These are phyloP conservation scores for Alloascoidea hylecoeti DNA, from an alignment of 805 yeast genomes.

Conservation along the genomic window DNA sequence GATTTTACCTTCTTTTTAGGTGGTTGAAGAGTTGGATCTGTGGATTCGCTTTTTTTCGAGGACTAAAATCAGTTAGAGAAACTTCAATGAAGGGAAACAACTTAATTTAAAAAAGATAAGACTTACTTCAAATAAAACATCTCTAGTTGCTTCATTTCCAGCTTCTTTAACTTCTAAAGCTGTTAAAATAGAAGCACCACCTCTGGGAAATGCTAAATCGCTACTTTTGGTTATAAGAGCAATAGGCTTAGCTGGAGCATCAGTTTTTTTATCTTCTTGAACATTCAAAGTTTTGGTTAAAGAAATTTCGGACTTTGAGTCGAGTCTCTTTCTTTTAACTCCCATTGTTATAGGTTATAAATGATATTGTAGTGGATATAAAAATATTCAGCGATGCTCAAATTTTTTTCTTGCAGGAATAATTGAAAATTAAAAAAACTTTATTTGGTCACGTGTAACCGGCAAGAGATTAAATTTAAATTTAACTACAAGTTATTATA, in stretches of 20 bases:
- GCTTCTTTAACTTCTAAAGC: slow-evolving; percentile 89
- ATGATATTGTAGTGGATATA: no score
- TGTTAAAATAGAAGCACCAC: slow-evolving; percentile 77
- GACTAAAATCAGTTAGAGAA: no score
- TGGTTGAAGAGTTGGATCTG: slow-evolving; percentile 7
- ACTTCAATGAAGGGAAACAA: no score
- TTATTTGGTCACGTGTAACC: no score
- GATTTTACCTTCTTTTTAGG: slow-evolving; percentile 8
- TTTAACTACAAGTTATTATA: no score
- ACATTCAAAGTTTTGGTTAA: not conserved
- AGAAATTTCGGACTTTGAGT: not conserved
- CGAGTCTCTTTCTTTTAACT: not conserved
- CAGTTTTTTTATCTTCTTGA: not conserved
- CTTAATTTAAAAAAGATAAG: not conserved
- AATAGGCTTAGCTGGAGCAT: not conserved
- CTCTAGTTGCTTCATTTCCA: slow-evolving; percentile 82
- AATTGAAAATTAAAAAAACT: no score
- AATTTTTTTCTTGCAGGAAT: no score
- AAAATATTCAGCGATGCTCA: no score
- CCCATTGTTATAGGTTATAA: no score
- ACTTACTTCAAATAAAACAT: slow-evolving; percentile 49
- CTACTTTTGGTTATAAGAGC: slow-evolving; percentile 4
- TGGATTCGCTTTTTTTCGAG: slow-evolving; percentile 9
- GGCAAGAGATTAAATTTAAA: no score
- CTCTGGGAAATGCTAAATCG: slow-evolving; percentile 81